These are phyloP conservation scores for Pyrenochaeta sp. DNA, from an alignment of 2,329 filamentous ascomycete species.

Conservation along the genomic window DNA sequence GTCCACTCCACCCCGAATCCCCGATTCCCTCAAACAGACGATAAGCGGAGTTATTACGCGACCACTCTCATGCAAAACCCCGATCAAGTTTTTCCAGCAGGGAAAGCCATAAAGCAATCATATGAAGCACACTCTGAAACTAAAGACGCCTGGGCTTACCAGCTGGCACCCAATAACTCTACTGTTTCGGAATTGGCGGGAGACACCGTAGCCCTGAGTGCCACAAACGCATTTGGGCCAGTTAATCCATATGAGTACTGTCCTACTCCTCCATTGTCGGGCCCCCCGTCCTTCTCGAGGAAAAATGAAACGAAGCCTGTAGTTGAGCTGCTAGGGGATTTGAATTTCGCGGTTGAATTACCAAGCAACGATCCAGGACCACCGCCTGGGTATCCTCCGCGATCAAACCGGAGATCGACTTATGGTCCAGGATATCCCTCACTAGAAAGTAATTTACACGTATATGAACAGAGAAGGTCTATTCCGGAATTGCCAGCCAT, in stretches of 20 bases:
- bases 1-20: not conserved
- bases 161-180: not conserved
- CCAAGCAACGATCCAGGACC: conserved; percentile 12
- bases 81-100: not conserved
- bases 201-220: conserved; percentile 20
- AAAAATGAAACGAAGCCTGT: not conserved
- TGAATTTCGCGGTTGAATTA: conserved; percentile 14
- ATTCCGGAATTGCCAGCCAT: conserved; percentile 7
- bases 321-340: conserved; percentile 17
- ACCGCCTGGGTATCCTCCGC: conserved; percentile 1
- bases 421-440: not conserved
- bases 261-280: not conserved
- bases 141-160: not conserved
- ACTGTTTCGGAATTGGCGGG: conserved; percentile 17
- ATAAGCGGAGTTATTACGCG: not conserved
- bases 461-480: not conserved
- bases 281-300: not conserved
- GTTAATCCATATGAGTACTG: conserved; percentile 26
- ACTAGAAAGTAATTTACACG: too few relatives aligned
- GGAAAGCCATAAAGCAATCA: not conserved
- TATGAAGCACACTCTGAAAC: not conserved
- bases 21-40: not conserved
- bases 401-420: not conserved
- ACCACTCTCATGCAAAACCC: not conserved
- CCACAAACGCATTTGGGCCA: conserved; percentile 26